Conservation (phyloP, 352 stramenopile genomes). For the Phytopythium cucurbitacearum region DNA sequence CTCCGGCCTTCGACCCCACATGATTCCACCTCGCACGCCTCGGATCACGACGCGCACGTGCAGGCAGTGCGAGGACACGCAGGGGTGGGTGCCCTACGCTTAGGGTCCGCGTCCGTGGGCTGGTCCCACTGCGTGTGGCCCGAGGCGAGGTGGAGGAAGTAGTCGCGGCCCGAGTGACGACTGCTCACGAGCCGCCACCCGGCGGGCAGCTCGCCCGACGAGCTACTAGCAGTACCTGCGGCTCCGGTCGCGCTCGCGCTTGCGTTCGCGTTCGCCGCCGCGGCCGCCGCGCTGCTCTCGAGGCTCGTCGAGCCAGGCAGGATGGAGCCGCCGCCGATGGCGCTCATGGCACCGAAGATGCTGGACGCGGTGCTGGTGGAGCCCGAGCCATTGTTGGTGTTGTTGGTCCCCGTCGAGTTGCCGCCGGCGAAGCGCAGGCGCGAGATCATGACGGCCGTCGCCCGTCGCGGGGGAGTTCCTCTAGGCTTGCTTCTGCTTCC, state of each 20-base stretch:
- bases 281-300: slow-evolving; percentile 31
- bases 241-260: slow-evolving; percentile 12
- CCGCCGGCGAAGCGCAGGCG: slow-evolving; percentile 49
- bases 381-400: slow-evolving; percentile 16
- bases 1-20: too few relatives aligned
- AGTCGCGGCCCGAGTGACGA: slow-evolving; percentile 57
- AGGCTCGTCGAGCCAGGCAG: slow-evolving; percentile 35
- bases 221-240: slow-evolving; percentile 16
- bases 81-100: slow-evolving; percentile 22
- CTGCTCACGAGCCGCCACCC: slow-evolving; percentile 72
- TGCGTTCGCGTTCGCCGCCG: slow-evolving; percentile 29
- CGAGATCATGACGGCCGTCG: slow-evolving; percentile 46
- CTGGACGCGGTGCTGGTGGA: slow-evolving; percentile 37
- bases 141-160: slow-evolving; percentile 69
- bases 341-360: slow-evolving; percentile 69
- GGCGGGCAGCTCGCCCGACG: slow-evolving; percentile 33
- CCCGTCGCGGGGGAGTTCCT: neutral
- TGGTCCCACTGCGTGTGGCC: slow-evolving; percentile 66
- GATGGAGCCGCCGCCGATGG: slow-evolving; percentile 41
- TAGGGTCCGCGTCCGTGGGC: slow-evolving; percentile 60
- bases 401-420: slow-evolving; percentile 26
- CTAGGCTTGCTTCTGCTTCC: too few relatives aligned
- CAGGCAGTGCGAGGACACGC: too few relatives aligned
- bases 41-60: too few relatives aligned
- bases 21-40: too few relatives aligned